Conservation (phyloP, 768 basidiomycete genomes). For the Amanita inopinata region DNA sequence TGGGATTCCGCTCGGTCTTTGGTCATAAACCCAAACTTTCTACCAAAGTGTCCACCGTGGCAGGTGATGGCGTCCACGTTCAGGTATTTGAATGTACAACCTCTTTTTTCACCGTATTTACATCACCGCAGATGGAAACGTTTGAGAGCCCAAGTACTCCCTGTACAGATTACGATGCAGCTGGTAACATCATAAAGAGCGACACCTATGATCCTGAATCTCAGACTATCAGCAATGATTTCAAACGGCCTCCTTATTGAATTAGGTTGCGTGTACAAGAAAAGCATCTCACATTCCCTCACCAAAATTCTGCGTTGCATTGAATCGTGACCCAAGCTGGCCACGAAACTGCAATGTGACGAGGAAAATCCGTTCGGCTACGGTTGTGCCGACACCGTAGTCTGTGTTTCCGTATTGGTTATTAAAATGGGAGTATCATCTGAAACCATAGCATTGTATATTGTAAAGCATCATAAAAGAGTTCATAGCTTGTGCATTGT, state of each 20-base stretch:
- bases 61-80: constrained; percentile 47
- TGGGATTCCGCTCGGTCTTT: constrained; percentile 47
- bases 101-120: constrained; percentile 4
- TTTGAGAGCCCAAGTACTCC: constrained; percentile 41
- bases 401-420: too few species aligned
- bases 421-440: too few species aligned
- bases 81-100: constrained; percentile 29
- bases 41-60: constrained; percentile 24
- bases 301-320: too few species aligned
- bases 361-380: too few species aligned
- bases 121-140: constrained; percentile 49
- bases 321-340: too few species aligned
- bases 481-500: too few species aligned
- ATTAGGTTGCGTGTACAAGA: neutral
- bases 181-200: constrained; percentile 38
- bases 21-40: constrained; percentile 24
- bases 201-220: constrained; percentile 50
- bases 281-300: neutral
- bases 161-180: constrained; percentile 43
- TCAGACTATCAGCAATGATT: constrained; percentile 48
- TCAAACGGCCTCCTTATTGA: constrained; percentile 48
- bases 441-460: too few species aligned
- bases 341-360: too few species aligned
- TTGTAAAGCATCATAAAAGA: too few species aligned
- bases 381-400: too few species aligned